Evolutionary conservation across 2,329 filamentous ascomycete genomes (phyloP), one percentile per base, ranked within the genome.

Genomic region (Calonectria montana): DNA sequence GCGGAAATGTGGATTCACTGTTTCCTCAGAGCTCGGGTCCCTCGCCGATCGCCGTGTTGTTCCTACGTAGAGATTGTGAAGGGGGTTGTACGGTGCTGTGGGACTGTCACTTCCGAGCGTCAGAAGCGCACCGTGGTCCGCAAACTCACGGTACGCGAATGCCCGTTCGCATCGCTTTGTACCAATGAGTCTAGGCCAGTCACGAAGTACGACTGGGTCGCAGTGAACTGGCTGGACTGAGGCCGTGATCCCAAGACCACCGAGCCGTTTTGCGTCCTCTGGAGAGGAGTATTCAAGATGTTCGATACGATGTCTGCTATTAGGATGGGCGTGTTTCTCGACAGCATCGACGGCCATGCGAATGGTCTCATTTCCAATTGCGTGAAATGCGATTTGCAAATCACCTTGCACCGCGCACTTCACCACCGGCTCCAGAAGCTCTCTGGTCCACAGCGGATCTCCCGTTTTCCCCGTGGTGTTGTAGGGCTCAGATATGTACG

Each of bases 121-220:
- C 1, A 91, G 80, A 5, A 81, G 77, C 0, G 89, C 87, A 4
- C 88, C 88, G 13, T 83, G 81, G 65, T 88, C 86, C 13, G 84
- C 83, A 16, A 91, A 91, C 64, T 91, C 89, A 39, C 85, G 85
- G 81, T 92, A 91, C 1, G 90, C 88, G 76, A 91, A 91, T 0
- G 89, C 89, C 27, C 90, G 84, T 65, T 82, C 83, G 78, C 89
- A 87, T 5, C 89, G 84, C 43, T 88, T 81, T 27, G 77, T 74
- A 0, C 90, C 90, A 3, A 92, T 80, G 16, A 91, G 83, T 6
- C 67, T 55, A 10, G 71, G 71, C 55, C 67, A 73, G 50, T 67
- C 69, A 2, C 69, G 69, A 21, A 71, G 64, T 4, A 71, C 15
- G 3, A 39, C 69, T 10, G 69, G 69, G 41, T 71, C 69, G 35